Base-by-base conservation (phyloP, 2,329 filamentous ascomycete species). In the Xylariaceae sp. region DNA sequence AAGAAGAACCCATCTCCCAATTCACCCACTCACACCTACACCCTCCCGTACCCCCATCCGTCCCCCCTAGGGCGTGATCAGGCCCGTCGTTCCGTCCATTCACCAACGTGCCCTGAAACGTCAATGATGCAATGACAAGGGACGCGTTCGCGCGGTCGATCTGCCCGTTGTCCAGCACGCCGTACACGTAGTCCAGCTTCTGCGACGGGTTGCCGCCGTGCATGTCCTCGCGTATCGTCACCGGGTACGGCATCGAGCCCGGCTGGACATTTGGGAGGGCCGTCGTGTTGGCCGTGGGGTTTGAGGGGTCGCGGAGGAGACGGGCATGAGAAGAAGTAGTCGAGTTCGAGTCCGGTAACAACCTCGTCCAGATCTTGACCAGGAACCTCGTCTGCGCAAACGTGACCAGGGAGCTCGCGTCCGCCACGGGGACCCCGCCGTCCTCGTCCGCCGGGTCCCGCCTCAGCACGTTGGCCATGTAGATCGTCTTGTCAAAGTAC, bases 401-500 rank as follows among this genome's bases (percentile, higher is more conserved):
- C 0, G 74, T 80, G 17, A 74, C 71, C 27, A 81, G 52, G 37
- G 69, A 73, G 14, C 66, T 64, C 12, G 79, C 77, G 44, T 78
- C 73, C 2, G 60, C 60, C 51, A 73, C 64, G 23, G 62, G 60
- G 14, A 72, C 64, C 7, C 79, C 79, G 27, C 79, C 78, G 44
- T 76, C 62, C 31, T 65, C 52, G 49, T 82, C 78, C 17, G 68
- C 62, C 1, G 69, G 62, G 18, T 51, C 48, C 17, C 12, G 36
- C n/a, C 42, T 32, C 13, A 47, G 47, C 5, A 37, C 48, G 37
- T 59, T 50, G 11, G 39, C 78, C 46, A 94, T 70, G 67, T 90
- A 94, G 47, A 94, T 86, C 7, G 83, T 84, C 49, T 88, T 86
- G 63, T 88, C 81, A 62, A 85, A 97, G 68, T 95, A 94, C 1